Percentiles rank a stretch among this genome's conserved stretches.
Conservation (phyloP, 2,329 filamentous ascomycete species). For the Epicoccum nigrum region DNA sequence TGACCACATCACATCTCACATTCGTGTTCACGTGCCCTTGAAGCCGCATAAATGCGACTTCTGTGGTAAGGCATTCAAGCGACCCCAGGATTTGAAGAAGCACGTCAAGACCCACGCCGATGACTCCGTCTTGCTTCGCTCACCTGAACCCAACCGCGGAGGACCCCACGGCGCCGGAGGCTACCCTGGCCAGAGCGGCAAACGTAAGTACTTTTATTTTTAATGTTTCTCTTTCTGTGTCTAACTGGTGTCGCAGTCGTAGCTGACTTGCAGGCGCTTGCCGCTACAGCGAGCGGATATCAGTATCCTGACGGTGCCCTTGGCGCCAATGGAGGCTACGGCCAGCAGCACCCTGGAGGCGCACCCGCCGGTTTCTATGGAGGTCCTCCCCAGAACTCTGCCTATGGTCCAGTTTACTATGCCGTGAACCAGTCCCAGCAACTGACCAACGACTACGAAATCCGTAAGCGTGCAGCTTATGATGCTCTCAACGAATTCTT, state of each 20-base stretch:
- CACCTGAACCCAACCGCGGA: constrained; percentile 64
- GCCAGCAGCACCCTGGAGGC: constrained; percentile 60
- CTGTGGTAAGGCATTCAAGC: constrained; percentile 98
- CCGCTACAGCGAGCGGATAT: constrained; percentile 57
- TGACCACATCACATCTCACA: constrained; percentile 98
- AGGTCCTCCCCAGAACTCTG: constrained; percentile 59
- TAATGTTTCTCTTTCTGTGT: constrained; percentile 29
- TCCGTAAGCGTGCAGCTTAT: constrained; percentile 77
- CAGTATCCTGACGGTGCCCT: constrained; percentile 52
- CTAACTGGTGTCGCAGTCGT: constrained; percentile 49
- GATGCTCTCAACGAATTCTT: constrained; percentile 95
- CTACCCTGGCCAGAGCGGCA: constrained; percentile 46
- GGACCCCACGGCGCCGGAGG: constrained; percentile 44
- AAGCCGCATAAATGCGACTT: constrained; percentile 99
- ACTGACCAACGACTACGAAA: constrained; percentile 71
- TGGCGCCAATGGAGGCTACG: constrained; percentile 45
- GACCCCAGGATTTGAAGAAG: constrained; percentile 98
- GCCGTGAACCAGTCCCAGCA: constrained; percentile 71
- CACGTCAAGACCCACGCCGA: constrained; percentile 99
- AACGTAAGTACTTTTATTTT: constrained; percentile 43
- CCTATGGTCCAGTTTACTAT: constrained; percentile 78
- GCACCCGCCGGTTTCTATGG: constrained; percentile 59
- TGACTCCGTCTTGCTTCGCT: constrained; percentile 78
- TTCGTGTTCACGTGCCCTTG: constrained; percentile 96
- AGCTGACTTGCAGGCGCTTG: constrained; percentile 56